Evolutionary conservation across 306 rosid species (phyloP).

Genomic region (Cucumis melo): DNA sequence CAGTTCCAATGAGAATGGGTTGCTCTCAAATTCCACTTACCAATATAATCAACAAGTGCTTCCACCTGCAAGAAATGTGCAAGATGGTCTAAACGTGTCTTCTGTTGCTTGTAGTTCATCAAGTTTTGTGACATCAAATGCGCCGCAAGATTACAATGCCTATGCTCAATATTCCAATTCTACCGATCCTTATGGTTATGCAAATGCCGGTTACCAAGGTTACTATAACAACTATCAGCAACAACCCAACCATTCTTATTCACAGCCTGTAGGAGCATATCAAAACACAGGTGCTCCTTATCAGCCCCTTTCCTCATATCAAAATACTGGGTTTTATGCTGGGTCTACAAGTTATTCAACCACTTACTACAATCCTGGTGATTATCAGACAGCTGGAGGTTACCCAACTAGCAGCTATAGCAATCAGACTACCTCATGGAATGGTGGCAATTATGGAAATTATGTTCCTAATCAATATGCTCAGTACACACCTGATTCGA

Average conservation of each 20-base stretch:
- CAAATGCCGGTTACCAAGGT: conserved; percentile 67
- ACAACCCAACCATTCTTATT: conserved; percentile 73
- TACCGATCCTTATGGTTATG: conserved; percentile 79
- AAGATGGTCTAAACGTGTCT: conserved; percentile 47
- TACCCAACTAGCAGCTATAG: conserved; percentile 66
- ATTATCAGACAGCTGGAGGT: conserved; percentile 98
- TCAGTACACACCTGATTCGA: conserved; percentile 52
- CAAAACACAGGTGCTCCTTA: conserved; percentile 99
- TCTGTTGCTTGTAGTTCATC: conserved; percentile 72
- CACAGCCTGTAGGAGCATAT: conserved; percentile 97
- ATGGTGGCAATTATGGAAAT: conserved; percentile 61
- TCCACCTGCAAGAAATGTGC: conserved; percentile 51
- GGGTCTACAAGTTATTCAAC: conserved; percentile 97
- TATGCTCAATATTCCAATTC: conserved; percentile 75
- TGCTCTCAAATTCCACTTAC: conserved; percentile 45
- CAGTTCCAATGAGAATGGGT: conserved; percentile 48
- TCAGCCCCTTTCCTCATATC: conserved; percentile 99
- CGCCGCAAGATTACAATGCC: conserved; percentile 72
- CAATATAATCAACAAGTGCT: conserved; percentile 60
- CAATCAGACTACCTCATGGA: conserved; percentile 67
- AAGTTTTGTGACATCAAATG: conserved; percentile 78
- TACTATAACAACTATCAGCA: conserved; percentile 84
- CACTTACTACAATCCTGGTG: conserved; percentile 99
- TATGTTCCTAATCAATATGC: conserved; percentile 62
- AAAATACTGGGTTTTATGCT: conserved; percentile 98